These are phyloP conservation scores for Solanum sejunctum DNA, from an alignment of 257 asterid genomes.

Conservation along the genomic window DNA sequence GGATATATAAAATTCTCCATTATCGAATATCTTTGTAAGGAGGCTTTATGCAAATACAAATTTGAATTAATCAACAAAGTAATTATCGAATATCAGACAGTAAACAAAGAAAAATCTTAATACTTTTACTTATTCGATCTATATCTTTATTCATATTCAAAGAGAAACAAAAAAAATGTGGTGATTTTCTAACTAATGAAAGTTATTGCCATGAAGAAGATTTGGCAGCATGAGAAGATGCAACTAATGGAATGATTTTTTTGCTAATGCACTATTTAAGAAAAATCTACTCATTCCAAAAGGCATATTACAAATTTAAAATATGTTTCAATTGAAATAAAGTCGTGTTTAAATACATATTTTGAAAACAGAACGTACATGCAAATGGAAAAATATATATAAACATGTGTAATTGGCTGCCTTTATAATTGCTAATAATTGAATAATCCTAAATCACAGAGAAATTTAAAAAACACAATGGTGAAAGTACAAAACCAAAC, in stretches of 20 bases:
- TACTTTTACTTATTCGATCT: not conserved
- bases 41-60: not conserved
- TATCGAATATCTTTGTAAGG: not conserved
- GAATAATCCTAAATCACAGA: not conserved
- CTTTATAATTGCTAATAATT: not conserved
- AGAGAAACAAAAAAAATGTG: not conserved
- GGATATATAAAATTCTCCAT: too few relatives aligned
- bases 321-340: not conserved
- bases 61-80: not conserved
- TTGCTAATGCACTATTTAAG: not conserved
- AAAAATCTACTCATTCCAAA: not conserved
- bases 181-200: not conserved
- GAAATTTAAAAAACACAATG: not conserved
- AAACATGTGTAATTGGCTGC: not conserved
- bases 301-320: not conserved
- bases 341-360: not conserved
- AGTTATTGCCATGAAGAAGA: not conserved
- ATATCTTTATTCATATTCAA: not conserved
- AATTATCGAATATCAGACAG: not conserved
- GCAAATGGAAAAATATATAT: not conserved
- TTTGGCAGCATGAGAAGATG: not conserved
- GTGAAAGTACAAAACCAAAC: not conserved
- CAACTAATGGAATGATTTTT: not conserved
- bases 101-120: not conserved
- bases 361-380: not conserved